A percentile compares a stretch with the other conserved stretches of the same genome.
Evolutionary conservation across 495 filamentous ascomycete genomes (phyloP).

Genomic region (Podospora pseudocomata): DNA sequence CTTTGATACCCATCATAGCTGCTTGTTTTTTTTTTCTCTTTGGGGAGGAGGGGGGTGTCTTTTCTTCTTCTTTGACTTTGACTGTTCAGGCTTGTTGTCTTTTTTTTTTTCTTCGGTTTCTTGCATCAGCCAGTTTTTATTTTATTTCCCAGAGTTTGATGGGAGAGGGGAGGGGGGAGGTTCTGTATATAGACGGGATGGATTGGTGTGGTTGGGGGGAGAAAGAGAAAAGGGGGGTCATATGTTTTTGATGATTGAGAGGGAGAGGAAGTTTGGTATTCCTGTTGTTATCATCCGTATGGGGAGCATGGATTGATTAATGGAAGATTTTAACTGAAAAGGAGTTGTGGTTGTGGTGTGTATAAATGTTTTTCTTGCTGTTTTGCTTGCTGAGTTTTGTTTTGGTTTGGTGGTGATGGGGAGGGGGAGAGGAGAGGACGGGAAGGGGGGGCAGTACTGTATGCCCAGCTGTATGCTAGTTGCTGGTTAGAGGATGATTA

Average conservation of each 20-base stretch:
- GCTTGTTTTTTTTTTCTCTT: constrained; percentile 4
- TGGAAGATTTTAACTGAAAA: background rate
- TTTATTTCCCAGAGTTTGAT: background rate
- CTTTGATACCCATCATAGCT: constrained; percentile 34
- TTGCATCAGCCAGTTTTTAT: background rate
- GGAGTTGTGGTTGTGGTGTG: background rate
- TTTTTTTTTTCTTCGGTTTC: background rate
- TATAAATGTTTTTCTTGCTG: background rate
- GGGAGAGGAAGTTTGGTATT: background rate
- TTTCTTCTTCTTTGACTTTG: background rate
- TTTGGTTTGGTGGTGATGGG: no score
- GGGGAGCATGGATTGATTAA: background rate
- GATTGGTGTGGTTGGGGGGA: background rate
- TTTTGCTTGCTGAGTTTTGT: background rate
- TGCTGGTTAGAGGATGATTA: background rate
- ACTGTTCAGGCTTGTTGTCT: background rate
- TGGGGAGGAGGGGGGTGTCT: background rate
- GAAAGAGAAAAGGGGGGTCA: background rate
- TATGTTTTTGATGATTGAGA: background rate
- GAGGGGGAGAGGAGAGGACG: background rate
- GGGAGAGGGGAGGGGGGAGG: no score
- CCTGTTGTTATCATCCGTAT: background rate
- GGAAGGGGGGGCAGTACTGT: background rate
- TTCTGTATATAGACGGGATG: background rate
- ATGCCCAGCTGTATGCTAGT: background rate